A percentile compares a stretch with the other conserved stretches of the same genome.
These are phyloP conservation scores for Rhodotorula glutinis DNA, from an alignment of 1,284 basidiomycete species.

Conservation along the genomic window DNA sequence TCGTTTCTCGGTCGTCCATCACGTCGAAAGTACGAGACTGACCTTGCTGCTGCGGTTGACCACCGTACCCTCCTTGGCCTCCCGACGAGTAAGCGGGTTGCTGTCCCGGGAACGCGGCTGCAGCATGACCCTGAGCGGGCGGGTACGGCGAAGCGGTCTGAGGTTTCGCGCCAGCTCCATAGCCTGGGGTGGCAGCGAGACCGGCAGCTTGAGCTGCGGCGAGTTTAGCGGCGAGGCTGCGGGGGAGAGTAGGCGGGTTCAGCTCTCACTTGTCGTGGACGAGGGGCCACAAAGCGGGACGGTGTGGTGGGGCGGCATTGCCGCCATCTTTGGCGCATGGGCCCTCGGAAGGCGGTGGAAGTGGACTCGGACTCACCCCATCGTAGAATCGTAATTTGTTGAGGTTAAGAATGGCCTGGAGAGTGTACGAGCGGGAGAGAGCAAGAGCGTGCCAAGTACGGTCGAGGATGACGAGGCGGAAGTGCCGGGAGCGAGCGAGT, in stretches of 20 bases:
- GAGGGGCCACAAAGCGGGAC: too few relatives aligned
- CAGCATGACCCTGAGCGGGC: conserved; percentile 8
- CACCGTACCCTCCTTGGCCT: conserved; percentile 8
- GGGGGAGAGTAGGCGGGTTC: too few relatives aligned
- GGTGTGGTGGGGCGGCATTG: too few relatives aligned
- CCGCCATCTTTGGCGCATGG: too few relatives aligned
- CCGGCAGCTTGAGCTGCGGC: conserved; percentile 31
- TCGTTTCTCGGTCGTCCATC: not conserved
- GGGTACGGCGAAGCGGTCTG: conserved; percentile 14
- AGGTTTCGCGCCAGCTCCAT: conserved; percentile 9
- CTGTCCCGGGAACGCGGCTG: conserved; percentile 16
- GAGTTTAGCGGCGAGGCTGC: conserved; percentile 32
- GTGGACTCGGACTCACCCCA: too few relatives aligned
- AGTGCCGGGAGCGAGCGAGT: too few relatives aligned
- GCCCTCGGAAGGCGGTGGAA: too few relatives aligned
- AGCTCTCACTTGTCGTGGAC: too few relatives aligned
- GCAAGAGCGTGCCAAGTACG: not conserved
- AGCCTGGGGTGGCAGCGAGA: conserved; percentile 18
- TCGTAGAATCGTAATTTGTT: too few relatives aligned
- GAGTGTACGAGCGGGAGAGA: not conserved
- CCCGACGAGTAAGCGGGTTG: not conserved
- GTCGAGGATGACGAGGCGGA: too few relatives aligned
- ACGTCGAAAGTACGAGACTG: not conserved
- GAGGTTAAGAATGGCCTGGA: too few relatives aligned
- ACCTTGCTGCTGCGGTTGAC: conserved; percentile 10